Evolutionary conservation across 768 basidiomycete species (phyloP).

Genomic region (Hemileccinum impolitum): DNA sequence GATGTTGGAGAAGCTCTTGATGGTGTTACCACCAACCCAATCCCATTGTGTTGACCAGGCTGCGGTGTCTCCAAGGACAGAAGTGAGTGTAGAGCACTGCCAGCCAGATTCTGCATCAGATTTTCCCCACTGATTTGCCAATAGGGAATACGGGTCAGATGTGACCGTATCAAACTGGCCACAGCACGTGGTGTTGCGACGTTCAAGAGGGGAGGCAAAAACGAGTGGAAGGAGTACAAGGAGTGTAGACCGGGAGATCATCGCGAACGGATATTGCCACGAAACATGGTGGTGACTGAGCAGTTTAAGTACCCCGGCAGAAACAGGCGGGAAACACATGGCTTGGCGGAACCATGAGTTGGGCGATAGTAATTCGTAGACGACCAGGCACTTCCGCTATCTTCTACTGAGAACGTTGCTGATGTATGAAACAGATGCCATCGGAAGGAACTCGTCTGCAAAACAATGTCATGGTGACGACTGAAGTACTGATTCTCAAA

Average conservation of each 20-base stretch:
- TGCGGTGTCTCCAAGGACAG: slow-evolving; percentile 39
- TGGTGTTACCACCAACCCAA: slow-evolving; percentile 49
- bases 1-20: slow-evolving; percentile 64
- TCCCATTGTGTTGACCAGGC: slow-evolving; percentile 52
- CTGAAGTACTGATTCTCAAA: neutral
- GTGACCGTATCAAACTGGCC: slow-evolving; percentile 52
- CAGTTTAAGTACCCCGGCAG: slow-evolving; percentile 12
- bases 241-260: slow-evolving; percentile 12
- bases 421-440: too few relatives aligned
- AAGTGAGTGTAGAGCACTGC: slow-evolving; percentile 48
- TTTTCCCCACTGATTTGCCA: slow-evolving; percentile 47
- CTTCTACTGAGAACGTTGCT: too few relatives aligned
- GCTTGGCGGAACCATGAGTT: neutral
- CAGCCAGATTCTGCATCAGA: slow-evolving; percentile 43
- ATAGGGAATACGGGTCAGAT: slow-evolving; percentile 45
- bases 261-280: neutral
- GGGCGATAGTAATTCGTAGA: neutral
- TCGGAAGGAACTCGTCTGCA: too few relatives aligned
- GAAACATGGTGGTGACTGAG: neutral
- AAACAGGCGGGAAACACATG: neutral
- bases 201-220: slow-evolving; percentile 4
- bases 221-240: slow-evolving; percentile 23
- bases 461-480: neutral
- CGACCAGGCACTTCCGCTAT: neutral
- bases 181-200: slow-evolving; percentile 15